Percentiles rank a stretch among this genome's conserved stretches.
Conservation (phyloP, 2,329 filamentous ascomycete genomes). For the Talaromyces verruculosus region DNA sequence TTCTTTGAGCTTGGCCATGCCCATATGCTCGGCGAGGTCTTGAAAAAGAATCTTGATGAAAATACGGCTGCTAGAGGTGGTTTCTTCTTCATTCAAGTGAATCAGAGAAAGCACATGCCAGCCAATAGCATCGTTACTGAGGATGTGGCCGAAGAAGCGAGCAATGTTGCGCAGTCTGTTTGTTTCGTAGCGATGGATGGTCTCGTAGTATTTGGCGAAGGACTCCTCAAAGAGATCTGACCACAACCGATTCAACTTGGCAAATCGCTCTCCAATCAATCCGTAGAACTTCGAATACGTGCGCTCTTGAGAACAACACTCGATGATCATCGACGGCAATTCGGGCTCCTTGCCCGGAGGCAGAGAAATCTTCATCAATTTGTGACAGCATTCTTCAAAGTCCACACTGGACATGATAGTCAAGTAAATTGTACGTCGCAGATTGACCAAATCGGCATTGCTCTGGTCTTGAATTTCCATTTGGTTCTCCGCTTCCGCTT, state of each 20-base stretch:
- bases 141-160: slow-evolving; percentile 87
- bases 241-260: slow-evolving; percentile 94
- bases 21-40: slow-evolving; percentile 82
- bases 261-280: slow-evolving; percentile 88
- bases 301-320: slow-evolving; percentile 93
- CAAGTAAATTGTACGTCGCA: slow-evolving; percentile 91
- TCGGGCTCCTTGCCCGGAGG: slow-evolving; percentile 85
- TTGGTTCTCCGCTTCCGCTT: slow-evolving; percentile 74
- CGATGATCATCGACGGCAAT: slow-evolving; percentile 93
- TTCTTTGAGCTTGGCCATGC: slow-evolving; percentile 74
- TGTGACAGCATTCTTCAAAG: slow-evolving; percentile 95
- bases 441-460: slow-evolving; percentile 90
- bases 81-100: slow-evolving; percentile 94
- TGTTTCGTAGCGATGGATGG: slow-evolving; percentile 95
- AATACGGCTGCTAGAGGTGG: slow-evolving; percentile 92
- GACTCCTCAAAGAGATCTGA: slow-evolving; percentile 85
- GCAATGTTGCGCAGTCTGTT: slow-evolving; percentile 94
- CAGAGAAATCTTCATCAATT: slow-evolving; percentile 90
- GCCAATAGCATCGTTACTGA: slow-evolving; percentile 82
- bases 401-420: slow-evolving; percentile 97
- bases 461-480: slow-evolving; percentile 98
- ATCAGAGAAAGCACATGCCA: slow-evolving; percentile 87
- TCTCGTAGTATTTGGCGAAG: slow-evolving; percentile 93
- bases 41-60: slow-evolving; percentile 98
- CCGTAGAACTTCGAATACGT: slow-evolving; percentile 98